Base-by-base conservation (phyloP, 441 rosid species). In the Populus hybrid region DNA sequence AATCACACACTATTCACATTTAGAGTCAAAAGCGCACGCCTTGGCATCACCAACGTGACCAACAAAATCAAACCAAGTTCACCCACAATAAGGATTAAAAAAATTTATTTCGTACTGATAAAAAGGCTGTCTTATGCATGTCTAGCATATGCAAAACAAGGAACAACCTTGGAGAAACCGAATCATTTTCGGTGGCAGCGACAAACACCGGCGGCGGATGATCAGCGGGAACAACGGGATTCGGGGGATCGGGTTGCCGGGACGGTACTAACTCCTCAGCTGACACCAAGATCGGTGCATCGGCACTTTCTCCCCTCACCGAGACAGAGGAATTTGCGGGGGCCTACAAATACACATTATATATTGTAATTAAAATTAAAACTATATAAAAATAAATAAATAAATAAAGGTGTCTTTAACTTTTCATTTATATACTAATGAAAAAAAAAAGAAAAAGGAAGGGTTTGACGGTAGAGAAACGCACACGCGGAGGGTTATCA, bases 161-260 rank as follows among this genome's bases (percentile, higher is more conserved):
- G 26, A 7, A 79, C 35, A 70, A 86, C 89, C 90, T 86, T 36
- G 84, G 86, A 69, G 88, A 84, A 77, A 81, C 79, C 14, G 82
- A 81, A 34, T 73, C 86, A 3, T 78, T 76, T 20, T 82, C 85
- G 14, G 64, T 61, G 66, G 81, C 80, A 6, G 10, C 74, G 1
- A 67, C 77, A 32, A 67, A 75, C 26, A 77, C 71, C 24, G 83
- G 50, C 0, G 30, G 68, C 16, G 30, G 68, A 35, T 21, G 78
- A 67, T 83, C 84, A 3, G 73, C 80, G 3, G 68, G 74, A 50
- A 76, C 34, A 28, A 72, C 77, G 40, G 77, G 64, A 57, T 83
- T 77, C 6, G 67, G 79, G 11, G 71, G 82, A 75, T 86, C 85
- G 65, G 53, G 79, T 36, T 10, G 80, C 73, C 67, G 23, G 59